These are phyloP conservation scores for Penicillium oxalicum DNA, from an alignment of 2,329 filamentous ascomycete species.

Conservation along the genomic window DNA sequence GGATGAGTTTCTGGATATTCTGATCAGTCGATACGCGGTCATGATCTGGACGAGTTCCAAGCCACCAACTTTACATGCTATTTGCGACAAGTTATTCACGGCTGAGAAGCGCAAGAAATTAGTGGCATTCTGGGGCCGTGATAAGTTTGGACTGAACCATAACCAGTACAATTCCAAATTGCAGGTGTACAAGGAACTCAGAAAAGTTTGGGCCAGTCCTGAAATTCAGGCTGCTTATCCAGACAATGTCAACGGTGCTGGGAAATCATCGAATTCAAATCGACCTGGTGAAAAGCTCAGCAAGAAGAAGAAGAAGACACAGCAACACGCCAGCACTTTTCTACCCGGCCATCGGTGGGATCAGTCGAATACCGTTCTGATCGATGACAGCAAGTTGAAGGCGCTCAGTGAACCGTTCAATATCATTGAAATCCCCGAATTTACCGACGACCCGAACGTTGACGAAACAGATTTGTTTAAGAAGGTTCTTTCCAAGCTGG, in stretches of 20 bases:
- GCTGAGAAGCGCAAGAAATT: slow-evolving; percentile 50
- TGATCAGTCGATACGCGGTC: slow-evolving; percentile 68
- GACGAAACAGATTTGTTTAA: slow-evolving; percentile 42
- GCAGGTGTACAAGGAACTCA: slow-evolving; percentile 84
- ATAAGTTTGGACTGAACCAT: slow-evolving; percentile 62
- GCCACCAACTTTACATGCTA: slow-evolving; percentile 61
- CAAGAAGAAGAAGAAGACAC: slow-evolving; percentile 25
- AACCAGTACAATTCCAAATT: slow-evolving; percentile 64
- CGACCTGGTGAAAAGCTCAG: background rate
- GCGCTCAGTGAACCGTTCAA: slow-evolving; percentile 78
- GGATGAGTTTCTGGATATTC: slow-evolving; percentile 62
- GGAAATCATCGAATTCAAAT: background rate
- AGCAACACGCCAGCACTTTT: slow-evolving; percentile 9
- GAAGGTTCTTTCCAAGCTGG: slow-evolving; percentile 49
- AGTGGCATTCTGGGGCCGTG: slow-evolving; percentile 70
- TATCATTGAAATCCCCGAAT: slow-evolving; percentile 74
- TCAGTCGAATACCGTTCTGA: slow-evolving; percentile 79
- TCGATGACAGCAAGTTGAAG: slow-evolving; percentile 81
- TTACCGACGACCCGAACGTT: slow-evolving; percentile 43
- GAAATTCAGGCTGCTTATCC: slow-evolving; percentile 42
- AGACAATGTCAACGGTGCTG: slow-evolving; percentile 2
- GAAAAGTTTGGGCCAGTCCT: slow-evolving; percentile 59
- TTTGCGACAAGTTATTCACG: slow-evolving; percentile 55
- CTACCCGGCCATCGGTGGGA: slow-evolving; percentile 58
- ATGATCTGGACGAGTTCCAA: slow-evolving; percentile 89